Percentiles rank a stretch among this genome's conserved stretches.
These are phyloP conservation scores for Botrytis medusae DNA, from an alignment of 2,329 filamentous ascomycete genomes.

Conservation along the genomic window DNA sequence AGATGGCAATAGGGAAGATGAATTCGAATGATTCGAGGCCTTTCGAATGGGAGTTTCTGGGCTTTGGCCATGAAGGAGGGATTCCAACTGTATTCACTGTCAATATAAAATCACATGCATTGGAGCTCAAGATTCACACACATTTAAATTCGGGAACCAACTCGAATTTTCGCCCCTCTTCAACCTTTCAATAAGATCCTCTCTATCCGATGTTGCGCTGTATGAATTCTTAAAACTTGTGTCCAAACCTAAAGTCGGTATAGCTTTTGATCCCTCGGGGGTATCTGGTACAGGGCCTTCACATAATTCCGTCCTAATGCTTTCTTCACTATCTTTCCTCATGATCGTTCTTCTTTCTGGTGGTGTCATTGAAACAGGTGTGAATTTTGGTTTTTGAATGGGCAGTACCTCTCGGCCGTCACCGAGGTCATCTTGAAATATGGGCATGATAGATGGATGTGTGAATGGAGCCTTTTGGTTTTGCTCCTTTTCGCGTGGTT, in stretches of 20 bases:
- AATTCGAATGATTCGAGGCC: slow-evolving; percentile 25
- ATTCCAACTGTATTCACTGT: slow-evolving; percentile 33
- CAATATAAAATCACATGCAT: slow-evolving; percentile 16
- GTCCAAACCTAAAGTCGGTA: slow-evolving; percentile 25
- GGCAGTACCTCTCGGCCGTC: slow-evolving; percentile 33
- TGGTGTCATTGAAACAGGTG: slow-evolving; percentile 31
- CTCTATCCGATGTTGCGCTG: slow-evolving; percentile 55
- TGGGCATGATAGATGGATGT: slow-evolving; percentile 50
- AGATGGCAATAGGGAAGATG: slow-evolving; percentile 40
- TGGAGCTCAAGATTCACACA: slow-evolving; percentile 39
- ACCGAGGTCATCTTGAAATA: slow-evolving; percentile 55
- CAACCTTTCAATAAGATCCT: slow-evolving; percentile 78
- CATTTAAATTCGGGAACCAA: slow-evolving; percentile 68
- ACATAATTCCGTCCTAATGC: slow-evolving; percentile 60
- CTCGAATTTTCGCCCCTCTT: slow-evolving; percentile 76
- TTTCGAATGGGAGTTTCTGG: slow-evolving; percentile 33
- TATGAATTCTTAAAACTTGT: slow-evolving; percentile 27
- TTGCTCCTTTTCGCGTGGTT: slow-evolving; percentile 18
- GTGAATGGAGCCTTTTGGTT: slow-evolving; percentile 17
- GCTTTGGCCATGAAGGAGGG: slow-evolving; percentile 35
- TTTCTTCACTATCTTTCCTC: slow-evolving; percentile 56
- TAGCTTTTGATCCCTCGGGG: slow-evolving; percentile 24
- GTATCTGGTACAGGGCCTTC: slow-evolving; percentile 51
- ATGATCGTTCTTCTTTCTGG: slow-evolving; percentile 27
- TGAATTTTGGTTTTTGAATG: slow-evolving; percentile 28